Base-by-base conservation (phyloP, 2,329 filamentous ascomycete genomes). In the Penicillium expansum region DNA sequence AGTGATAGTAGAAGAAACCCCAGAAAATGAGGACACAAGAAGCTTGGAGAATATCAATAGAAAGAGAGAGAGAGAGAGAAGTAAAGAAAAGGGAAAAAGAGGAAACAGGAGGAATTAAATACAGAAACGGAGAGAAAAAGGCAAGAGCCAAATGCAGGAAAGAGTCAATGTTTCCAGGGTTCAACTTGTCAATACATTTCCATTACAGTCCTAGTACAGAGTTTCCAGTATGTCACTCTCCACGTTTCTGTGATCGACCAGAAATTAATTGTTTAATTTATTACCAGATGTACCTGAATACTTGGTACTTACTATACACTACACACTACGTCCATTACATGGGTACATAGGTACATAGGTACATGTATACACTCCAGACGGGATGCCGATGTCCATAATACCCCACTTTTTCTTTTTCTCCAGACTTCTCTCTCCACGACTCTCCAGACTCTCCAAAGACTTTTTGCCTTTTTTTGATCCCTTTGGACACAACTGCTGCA, bases 121-220 rank as follows among this genome's bases (percentile, higher is more conserved):
- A 62, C 27, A 42, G 38, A 55, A 60, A 55, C 35, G 44, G 42
- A 14, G 45, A 48, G 16, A 18, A 22, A 54, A 43, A 44, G 49
- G 45, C 27, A 62, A 56, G 56, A 38, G 45, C 56, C 55, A 29
- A 49, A 64, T 60, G 63, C 63, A 61, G 62, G 55, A 20, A 56
- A 37, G 52, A 35, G 18, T 29, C 43, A 30, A 50, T 24, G 30
- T 29, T 33, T 29, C 53, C 52, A 37, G 22, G 24, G 29, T 22
- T 47, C 29, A 29, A 24, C 32, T 6, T 39, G 35, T 38, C 33
- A 51, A 24, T 39, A 22, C 33, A 27, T 35, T 48, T 48, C 47
- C 22, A 27, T 20, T 47, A 47, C 30, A 10, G 7, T 20, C 3
- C 14, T 29, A 22, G 18, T 47, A 47, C 44, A 22, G 13, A 32